phyloP scores from a whole-genome alignment of 148 eudicot species.

The Silene latifolia region DNA sequence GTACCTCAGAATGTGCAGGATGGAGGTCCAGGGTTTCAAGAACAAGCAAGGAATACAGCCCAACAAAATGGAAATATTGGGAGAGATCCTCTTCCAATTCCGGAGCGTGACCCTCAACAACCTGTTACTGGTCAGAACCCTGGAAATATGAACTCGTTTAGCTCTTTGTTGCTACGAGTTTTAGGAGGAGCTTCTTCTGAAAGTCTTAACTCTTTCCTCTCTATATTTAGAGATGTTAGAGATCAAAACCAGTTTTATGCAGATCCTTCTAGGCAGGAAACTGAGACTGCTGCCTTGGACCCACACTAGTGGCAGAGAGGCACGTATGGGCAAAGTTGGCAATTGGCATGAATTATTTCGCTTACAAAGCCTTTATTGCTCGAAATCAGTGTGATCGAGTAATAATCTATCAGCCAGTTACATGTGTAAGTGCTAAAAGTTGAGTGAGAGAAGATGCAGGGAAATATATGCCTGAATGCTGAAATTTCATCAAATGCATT shows the following conservation, averaged over 20 bases:
- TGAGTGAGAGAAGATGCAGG: background rate
- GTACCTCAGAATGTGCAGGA: constrained; percentile 36
- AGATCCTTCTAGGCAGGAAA: constrained; percentile 49
- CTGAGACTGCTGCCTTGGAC: constrained; percentile 30
- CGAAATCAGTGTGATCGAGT: background rate
- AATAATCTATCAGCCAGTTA: background rate
- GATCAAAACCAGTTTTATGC: constrained; percentile 71
- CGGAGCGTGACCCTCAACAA: constrained; percentile 52
- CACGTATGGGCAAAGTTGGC: constrained; percentile 2
- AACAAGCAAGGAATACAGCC: constrained; percentile 31
- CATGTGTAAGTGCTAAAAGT: constrained; percentile 15
- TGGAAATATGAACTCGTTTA: constrained; percentile 79
- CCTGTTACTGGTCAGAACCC: constrained; percentile 58
- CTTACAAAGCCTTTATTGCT: constrained; percentile 1
- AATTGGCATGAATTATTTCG: background rate
- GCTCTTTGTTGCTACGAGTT: constrained; percentile 81
- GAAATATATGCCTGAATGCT: background rate
- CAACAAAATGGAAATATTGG: constrained; percentile 29
- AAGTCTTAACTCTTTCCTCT: constrained; percentile 80
- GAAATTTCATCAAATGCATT: background rate
- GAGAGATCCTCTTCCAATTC: constrained; percentile 43
- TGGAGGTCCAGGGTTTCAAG: constrained; percentile 37
- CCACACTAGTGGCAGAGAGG: constrained; percentile 29
- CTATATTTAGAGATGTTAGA: constrained; percentile 84
- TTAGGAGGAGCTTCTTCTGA: constrained; percentile 93